A percentile compares a stretch with the other conserved stretches of the same genome.
Conservation (phyloP, 768 basidiomycete genomes). For the Xanthoconium purpureum region DNA sequence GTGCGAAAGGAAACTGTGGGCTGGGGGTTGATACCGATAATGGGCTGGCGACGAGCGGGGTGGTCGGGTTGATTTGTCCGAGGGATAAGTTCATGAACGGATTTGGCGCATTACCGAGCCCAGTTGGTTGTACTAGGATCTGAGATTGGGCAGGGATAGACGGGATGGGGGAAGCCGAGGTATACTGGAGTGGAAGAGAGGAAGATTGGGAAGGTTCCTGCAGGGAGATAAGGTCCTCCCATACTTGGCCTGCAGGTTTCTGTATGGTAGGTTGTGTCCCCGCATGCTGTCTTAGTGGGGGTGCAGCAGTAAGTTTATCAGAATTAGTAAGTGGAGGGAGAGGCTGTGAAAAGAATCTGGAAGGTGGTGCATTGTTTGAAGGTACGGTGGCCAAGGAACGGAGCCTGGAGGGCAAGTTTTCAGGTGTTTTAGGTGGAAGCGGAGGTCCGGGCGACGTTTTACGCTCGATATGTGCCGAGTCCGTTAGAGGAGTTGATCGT, state of each 20-base stretch:
- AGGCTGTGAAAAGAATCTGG: slow-evolving; percentile 38
- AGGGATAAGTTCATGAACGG: slow-evolving; percentile 21
- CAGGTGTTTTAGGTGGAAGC: slow-evolving; percentile 27
- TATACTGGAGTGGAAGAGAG: slow-evolving; percentile 48
- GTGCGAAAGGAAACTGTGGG: slow-evolving; percentile 6
- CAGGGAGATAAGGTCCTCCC: slow-evolving; percentile 55
- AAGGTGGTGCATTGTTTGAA: slow-evolving; percentile 15
- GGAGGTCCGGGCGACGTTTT: slow-evolving; percentile 24
- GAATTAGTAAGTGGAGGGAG: slow-evolving; percentile 11
- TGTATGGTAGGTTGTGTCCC: slow-evolving; percentile 11
- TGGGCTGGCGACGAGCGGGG: slow-evolving; percentile 3
- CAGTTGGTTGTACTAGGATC: not conserved
- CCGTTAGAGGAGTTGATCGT: slow-evolving; percentile 16
- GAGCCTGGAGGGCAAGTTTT: slow-evolving; percentile 24
- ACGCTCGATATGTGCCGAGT: slow-evolving; percentile 11
- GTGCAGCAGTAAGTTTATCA: slow-evolving; percentile 14
- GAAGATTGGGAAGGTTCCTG: slow-evolving; percentile 37
- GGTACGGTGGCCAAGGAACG: slow-evolving; percentile 10
- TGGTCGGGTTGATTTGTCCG: slow-evolving; percentile 1
- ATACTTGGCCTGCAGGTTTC: slow-evolving; percentile 40
- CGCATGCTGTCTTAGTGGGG: slow-evolving; percentile 4
- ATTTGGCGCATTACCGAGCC: slow-evolving; percentile 5
- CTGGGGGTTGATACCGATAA: not conserved
- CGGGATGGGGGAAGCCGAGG: not conserved
- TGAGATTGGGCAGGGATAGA: slow-evolving; percentile 19